These are phyloP conservation scores for Cnidoscolus chayamansa DNA, from an alignment of 441 rosid genomes.

Conservation along the genomic window DNA sequence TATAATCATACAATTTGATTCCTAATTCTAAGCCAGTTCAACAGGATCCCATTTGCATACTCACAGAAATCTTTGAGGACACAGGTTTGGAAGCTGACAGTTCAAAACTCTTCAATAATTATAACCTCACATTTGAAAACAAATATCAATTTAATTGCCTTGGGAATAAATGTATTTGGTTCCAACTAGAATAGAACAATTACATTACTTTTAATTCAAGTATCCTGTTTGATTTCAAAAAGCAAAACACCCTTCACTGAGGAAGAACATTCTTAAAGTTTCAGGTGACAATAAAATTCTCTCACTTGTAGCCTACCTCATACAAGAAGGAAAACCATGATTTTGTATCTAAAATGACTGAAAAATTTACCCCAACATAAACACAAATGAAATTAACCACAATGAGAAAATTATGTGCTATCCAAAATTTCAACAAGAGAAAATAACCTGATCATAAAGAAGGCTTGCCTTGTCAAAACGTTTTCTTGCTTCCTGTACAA, in stretches of 20 bases:
- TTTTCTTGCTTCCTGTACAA: constrained; percentile 91
- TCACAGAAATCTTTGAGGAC: neutral
- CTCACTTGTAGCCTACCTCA: neutral
- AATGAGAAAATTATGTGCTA: constrained; percentile 14
- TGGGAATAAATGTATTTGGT: no score
- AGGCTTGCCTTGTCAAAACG: constrained; percentile 97
- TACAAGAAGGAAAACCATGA: neutral
- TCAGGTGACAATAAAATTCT: neutral
- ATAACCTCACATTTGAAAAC: neutral
- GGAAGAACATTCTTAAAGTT: neutral
- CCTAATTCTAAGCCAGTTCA: neutral
- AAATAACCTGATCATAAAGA: constrained; percentile 83
- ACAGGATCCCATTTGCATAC: neutral
- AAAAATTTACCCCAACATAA: neutral
- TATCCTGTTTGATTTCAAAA: neutral
- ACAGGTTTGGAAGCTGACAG: neutral
- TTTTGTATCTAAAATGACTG: constrained; percentile 1
- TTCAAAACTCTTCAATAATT: neutral
- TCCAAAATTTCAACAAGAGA: neutral
- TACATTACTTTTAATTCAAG: no score
- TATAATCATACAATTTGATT: neutral
- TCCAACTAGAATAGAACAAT: neutral
- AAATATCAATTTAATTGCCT: neutral
- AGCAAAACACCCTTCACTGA: neutral
- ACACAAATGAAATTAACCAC: constrained; percentile 12